Evolutionary conservation across 768 basidiomycete species (phyloP), one percentile per base, ranked within the genome.

Genomic region (Leccinum subtestaceum): DNA sequence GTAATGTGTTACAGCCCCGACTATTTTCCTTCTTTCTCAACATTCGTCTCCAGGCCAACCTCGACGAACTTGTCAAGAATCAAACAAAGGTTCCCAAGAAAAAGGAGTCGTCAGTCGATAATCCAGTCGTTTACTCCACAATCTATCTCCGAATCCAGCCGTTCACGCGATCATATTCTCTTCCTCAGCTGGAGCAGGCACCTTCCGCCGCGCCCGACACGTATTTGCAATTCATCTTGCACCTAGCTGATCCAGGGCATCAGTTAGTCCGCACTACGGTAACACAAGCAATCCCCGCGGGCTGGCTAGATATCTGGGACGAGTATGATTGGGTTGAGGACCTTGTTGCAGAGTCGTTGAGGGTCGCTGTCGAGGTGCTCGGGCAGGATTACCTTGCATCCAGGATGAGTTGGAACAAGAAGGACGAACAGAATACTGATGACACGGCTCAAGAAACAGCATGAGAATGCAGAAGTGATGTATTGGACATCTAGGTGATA

Each of bases 241-340:
- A 84, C 56, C 74, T 90, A 9, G 77, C 77, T 38, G 96, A 98
- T 74, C 93, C 95, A 11, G 78, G 77, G 5, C 94, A 98, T 70
- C 78, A 86, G 36, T 78, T 98, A 54, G 78, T 79, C 6, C 87
- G 88, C 68, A 86, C 86, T 6, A 91, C 92, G 0, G 72, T 91
- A 52, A 92, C 93, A 5, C 97, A 98, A 71, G 80, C 85, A 5
- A 80, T 95, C 21, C 94, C 96, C 0, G 79, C 76, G n/a, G 77
- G 81, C 52, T 99, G 97, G 97, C 72, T 98, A 56, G 85, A 86
- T 5, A 77, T 94, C 47, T 96, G 94, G 87, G 95, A 97, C 67
- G 81, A 87, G 63, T 90, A 93, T 70, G 88, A 91, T 47, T 96
- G 97, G 97, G 95, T 98, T 12, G 97, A 99, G 74, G 95, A 99